Percentiles rank a stretch among this genome's conserved stretches.
phyloP scores from a whole-genome alignment of 768 basidiomycete species.

The Russula dissimulans region DNA sequence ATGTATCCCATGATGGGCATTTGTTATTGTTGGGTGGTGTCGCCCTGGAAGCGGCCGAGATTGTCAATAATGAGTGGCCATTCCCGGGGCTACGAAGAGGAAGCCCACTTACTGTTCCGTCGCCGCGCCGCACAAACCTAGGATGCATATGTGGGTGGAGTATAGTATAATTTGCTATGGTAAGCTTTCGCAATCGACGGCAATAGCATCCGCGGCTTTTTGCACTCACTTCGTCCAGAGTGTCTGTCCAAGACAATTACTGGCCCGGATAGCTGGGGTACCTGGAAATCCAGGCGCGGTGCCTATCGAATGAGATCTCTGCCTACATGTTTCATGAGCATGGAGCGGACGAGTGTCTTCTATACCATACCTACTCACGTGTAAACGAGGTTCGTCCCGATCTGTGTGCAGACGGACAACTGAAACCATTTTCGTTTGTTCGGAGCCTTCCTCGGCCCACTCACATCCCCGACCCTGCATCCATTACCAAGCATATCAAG shows the following conservation, averaged over 20 bases:
- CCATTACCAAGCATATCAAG: conserved; percentile 74
- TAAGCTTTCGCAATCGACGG: not conserved
- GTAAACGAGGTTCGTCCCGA: conserved; percentile 62
- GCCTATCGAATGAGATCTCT: conserved; percentile 63
- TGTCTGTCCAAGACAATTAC: conserved; percentile 52
- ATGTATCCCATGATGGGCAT: conserved; percentile 44
- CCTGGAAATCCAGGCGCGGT: conserved; percentile 61
- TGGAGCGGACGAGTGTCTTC: not conserved
- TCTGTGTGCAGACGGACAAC: conserved; percentile 66
- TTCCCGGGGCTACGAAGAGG: not conserved
- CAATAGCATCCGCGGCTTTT: not conserved
- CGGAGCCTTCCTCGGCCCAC: conserved; percentile 42
- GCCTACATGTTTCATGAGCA: conserved; percentile 28
- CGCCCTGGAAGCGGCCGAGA: conserved; percentile 52
- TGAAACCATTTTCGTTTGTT: conserved; percentile 32
- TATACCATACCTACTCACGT: conserved; percentile 30
- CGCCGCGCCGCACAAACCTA: not conserved
- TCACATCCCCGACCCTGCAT: conserved; percentile 52
- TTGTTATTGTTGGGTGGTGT: conserved; percentile 68
- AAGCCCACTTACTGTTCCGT: not conserved
- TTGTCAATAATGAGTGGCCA: conserved; percentile 10
- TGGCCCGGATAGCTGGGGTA: conserved; percentile 54
- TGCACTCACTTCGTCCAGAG: conserved; percentile 54
- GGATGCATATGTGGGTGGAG: not conserved
- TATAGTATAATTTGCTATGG: not conserved